These are phyloP conservation scores for Paramecium sonneborni DNA, from an alignment of 73 alveolate genomes.

Conservation along the genomic window DNA sequence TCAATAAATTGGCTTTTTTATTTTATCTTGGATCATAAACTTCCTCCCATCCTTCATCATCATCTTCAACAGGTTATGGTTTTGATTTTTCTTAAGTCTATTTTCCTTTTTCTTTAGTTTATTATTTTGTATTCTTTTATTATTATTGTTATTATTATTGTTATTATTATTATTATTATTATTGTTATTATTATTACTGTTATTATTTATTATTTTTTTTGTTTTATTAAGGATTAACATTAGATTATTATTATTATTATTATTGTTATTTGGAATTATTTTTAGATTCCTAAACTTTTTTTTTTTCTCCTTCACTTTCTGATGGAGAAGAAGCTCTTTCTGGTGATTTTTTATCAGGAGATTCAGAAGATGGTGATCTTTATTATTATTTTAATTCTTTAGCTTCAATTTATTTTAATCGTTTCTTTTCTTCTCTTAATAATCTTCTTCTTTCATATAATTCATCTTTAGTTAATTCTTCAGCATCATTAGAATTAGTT, in stretches of 20 bases:
- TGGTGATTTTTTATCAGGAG: constrained; percentile 23
- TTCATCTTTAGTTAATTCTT: constrained; percentile 31
- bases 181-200: too few species aligned
- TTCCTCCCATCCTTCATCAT: constrained; percentile 30
- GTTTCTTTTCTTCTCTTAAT: constrained; percentile 32
- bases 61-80: neutral
- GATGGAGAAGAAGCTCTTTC: constrained; percentile 41
- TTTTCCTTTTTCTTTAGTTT: constrained; percentile 9
- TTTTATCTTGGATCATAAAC: constrained; percentile 25
- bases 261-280: neutral
- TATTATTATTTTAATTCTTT: neutral
- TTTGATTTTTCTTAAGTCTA: neutral
- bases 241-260: neutral
- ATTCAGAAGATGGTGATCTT: constrained; percentile 32
- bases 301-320: constrained; percentile 24
- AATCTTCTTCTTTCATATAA: constrained; percentile 56
- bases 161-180: too few species aligned
- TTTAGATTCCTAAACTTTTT: neutral
- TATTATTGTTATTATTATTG: neutral
- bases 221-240: neutral
- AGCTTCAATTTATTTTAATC: constrained; percentile 26
- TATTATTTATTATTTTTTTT: neutral
- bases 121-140: neutral
- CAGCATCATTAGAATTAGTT: neutral
- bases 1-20: neutral